Base-by-base conservation (phyloP, 192 early-diverging fungal genomes). In the Borealophlyctis nickersoniae region DNA sequence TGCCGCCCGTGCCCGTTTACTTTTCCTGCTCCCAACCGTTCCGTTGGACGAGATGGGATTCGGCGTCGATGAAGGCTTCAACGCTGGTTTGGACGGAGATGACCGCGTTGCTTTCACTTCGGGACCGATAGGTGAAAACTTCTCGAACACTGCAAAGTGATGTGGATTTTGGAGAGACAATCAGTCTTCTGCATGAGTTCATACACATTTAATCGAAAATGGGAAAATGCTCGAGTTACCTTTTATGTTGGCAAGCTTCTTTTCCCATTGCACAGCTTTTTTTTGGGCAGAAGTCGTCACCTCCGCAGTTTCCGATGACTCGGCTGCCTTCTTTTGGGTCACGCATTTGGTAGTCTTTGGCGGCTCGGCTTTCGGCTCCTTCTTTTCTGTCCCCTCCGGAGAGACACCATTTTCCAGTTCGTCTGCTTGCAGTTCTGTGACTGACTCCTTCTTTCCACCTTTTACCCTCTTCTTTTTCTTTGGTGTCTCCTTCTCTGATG, bases 401-500 rank as follows among this genome's bases (percentile, higher is more conserved):
- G 19, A 45, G 19, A 45, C 39, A 7, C 19, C 9, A 45, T 45
- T 19, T 19, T 45, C 39, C 39, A 7, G 9, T 13, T 45, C 39
- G 19, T 7, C 39, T 13, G 19, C 39, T 19, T 7, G 9, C 39
- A 45, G 9, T 45, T 45, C 39, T 19, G 7, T 19, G 9, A 7
- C 39, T 13, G 39, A 7, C 39, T 45, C 39, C 39, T 66, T 9
- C 33, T 31, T 16, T 36, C 16, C 55, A 30, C 22, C 73, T 29
- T 74, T 23, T 24, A n/a, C 67, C 51, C 24, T 31, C 27, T 67
- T 56, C 56, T 52, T 29, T 66, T 63, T 36, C 50, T 67, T 50
- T 30, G 32, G 22, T 62, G 34, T 34, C 64, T 36, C 36, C 32
- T 50, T 35, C 29, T 45, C 39, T 19, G 39, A n/a, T n/a, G n/a